Base-by-base conservation (phyloP, 805 yeast species). In the Hagleromyces aurorensis region DNA sequence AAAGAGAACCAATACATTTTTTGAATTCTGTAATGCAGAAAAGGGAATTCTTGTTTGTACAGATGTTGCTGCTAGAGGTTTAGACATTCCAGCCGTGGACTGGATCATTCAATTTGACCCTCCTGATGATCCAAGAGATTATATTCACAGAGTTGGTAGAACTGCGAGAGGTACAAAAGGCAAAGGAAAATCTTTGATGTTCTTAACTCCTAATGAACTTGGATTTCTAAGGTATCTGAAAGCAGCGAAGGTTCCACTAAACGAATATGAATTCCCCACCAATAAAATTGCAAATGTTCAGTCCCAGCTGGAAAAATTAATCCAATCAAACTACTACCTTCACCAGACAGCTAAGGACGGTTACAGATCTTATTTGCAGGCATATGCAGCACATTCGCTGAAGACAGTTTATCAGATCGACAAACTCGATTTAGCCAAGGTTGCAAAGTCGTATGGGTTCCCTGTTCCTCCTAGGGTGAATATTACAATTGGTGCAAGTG, bases 71-170 rank as follows among this genome's bases (percentile, higher is more conserved):
- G 98, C 99, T 13, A 78, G 99, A 70, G 99, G 99, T 14, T 73
- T 91, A 44, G 99, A 91, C 66, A 91, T 91, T 46, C 99, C 99
- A 31, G 79, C 93, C 16, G 98, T 91, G 32, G 98, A 93, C 65
- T 91, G 98, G 98, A 91, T 91, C 52, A 81, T 91, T 43, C 98
- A 91, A 67, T 91, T 85, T 53, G 99, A 91, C 59, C 98, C 98
- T 33, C 98, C 98, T 57, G 98, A 91, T 78, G 98, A 91, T 64
- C 98, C 98, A 61, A 78, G 97, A 64, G 97, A 91, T 62, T 91
- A 91, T 59, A 91, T 91, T 46, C 99, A 91, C 65, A 77, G 99
- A 61, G 98, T 91, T 20, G 99, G 99, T 44, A 79, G 99, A 69
- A 91, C 99, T 16, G 99, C 98, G 20, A 79, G 98, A 67, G 94